Percentiles rank a stretch among this genome's conserved stretches.
These are phyloP conservation scores for Cercospora sesami DNA, from an alignment of 2,329 filamentous ascomycete genomes.

Conservation along the genomic window DNA sequence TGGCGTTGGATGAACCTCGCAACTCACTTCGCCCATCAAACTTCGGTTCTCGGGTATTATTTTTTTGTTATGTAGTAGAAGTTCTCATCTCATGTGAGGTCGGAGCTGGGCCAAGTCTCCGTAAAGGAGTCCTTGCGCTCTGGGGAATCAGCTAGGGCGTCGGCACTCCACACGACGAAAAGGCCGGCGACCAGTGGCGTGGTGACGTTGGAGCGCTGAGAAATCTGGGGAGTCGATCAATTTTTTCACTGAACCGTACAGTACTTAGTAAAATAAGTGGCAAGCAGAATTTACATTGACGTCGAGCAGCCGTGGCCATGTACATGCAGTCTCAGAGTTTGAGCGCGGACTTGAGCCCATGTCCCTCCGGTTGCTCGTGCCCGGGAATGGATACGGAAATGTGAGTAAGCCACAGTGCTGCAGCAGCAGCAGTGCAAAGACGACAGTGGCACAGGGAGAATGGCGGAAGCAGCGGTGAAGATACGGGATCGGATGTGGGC, in stretches of 20 bases:
- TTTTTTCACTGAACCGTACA: background rate
- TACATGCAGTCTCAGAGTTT: background rate
- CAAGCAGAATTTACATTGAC: background rate
- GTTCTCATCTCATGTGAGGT: background rate
- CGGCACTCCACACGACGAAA: background rate
- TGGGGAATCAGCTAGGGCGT: background rate
- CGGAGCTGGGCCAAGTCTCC: background rate
- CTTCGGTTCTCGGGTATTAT: background rate
- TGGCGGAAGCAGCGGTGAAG: constrained; percentile 2
- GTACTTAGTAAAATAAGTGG: background rate
- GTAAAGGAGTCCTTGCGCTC: background rate
- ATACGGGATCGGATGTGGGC: background rate
- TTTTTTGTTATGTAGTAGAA: background rate
- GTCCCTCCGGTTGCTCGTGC: background rate
- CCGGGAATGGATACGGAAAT: background rate
- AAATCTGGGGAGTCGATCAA: background rate
- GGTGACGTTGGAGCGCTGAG: background rate
- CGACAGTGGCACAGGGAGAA: background rate
- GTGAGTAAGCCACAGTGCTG: background rate
- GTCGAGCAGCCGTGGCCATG: background rate
- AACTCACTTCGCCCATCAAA: background rate
- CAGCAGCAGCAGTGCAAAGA: background rate
- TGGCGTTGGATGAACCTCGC: background rate
- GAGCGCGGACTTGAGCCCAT: background rate
- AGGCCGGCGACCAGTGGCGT: background rate